Base-by-base conservation (phyloP, 176 grass and related monocot species). In the Aegilops speltoides region DNA sequence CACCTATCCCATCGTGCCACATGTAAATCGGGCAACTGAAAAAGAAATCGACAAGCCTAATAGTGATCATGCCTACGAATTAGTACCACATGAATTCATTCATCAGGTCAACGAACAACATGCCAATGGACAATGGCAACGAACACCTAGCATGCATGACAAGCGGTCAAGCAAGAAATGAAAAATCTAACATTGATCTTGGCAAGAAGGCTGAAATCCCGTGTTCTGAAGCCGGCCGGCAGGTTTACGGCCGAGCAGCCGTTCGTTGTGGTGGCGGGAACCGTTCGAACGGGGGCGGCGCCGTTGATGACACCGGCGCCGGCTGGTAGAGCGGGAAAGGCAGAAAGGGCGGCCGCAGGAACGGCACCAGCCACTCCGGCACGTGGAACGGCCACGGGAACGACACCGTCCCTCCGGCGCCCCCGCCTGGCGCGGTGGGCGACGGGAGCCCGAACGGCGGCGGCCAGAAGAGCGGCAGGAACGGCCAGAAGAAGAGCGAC, bases 401-500 rank as follows among this genome's bases (percentile, higher is more conserved):
- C 24, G 93, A 92, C 85, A 88, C 86, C 32, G 73, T 84, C 31
- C 90, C 73, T 22, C 46, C 74, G 26, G 25, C 89, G 28, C 23
- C 60, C 26, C 80, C 33, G 33, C 36, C 85, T 43, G 67, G 72
- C 1, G 84, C 43, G 0, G 85, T 40, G 4, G 90, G 83, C 76
- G 67, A 83, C 13, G 87, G 81, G 60, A 79, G n/a, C 79, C 88
- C 78, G 46, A 87, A 66, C 50, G 93, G 94, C 60, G 93, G 92
- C 60, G 89, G 90, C 90, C 90, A 89, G 68, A 99, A 85, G 43
- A 93, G 88, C 23, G 97, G 97, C 52, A 94, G 40, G 78, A 93
- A 89, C 1, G 94, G 97, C 97, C 97, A 97, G 90, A 99, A 99
- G 76, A 95, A 89, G 26, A 99, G 73, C 40, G 92, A 91, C 22